These are phyloP conservation scores for Fagopyrum tataricum DNA, from an alignment of 148 eudicot species.

Conservation along the genomic window DNA sequence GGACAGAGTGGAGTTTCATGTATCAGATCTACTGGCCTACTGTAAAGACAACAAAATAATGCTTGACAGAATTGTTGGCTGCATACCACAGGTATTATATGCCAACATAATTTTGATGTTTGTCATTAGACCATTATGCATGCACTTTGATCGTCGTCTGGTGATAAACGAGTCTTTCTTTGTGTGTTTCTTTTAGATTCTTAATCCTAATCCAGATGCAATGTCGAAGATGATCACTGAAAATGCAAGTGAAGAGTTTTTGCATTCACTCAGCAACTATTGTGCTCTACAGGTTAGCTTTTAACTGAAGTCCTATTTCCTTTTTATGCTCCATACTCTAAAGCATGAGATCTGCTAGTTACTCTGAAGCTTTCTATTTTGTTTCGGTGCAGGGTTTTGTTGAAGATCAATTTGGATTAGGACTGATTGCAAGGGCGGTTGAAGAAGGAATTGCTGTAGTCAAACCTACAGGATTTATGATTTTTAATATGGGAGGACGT, in stretches of 20 bases:
- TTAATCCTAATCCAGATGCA: conserved; percentile 98
- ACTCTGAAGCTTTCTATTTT: neutral
- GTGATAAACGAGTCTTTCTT: neutral
- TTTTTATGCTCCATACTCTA: neutral
- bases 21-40: conserved; percentile 84
- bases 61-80: conserved; percentile 96
- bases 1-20: conserved; percentile 90
- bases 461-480: conserved; percentile 87
- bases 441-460: conserved; percentile 96
- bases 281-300: conserved; percentile 91
- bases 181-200: conserved; percentile 50
- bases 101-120: neutral
- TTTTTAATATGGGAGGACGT: conserved; percentile 98
- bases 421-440: conserved; percentile 93
- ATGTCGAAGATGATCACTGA: conserved; percentile 96
- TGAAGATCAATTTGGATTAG: conserved; percentile 97
- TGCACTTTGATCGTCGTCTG: neutral
- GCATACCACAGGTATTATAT: conserved; percentile 84
- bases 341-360: neutral
- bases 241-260: conserved; percentile 95
- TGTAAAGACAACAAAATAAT: conserved; percentile 73
- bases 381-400: conserved; percentile 63
- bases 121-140: neutral
- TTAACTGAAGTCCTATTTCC: neutral
- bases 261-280: conserved; percentile 84